Percentiles rank a stretch among this genome's conserved stretches.
These are phyloP conservation scores for Phallus indusiatus DNA, from an alignment of 768 basidiomycete species.

Conservation along the genomic window DNA sequence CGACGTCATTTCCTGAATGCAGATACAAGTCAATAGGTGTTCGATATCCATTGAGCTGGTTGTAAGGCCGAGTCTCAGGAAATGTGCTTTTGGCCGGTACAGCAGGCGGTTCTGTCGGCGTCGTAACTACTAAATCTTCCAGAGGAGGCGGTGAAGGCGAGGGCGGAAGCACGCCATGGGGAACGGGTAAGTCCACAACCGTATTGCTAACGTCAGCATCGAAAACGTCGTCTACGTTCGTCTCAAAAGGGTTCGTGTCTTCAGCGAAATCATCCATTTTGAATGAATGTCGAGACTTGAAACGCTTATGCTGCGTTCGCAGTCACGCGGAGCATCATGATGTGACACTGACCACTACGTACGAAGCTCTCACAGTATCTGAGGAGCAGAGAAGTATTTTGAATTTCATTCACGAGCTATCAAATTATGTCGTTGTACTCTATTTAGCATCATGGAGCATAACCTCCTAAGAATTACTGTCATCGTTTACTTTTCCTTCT, in stretches of 20 bases:
- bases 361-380: no score
- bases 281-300: background rate
- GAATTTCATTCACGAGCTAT: no score
- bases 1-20: constrained; percentile 74
- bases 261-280: constrained; percentile 15
- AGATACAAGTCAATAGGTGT: constrained; percentile 60
- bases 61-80: constrained; percentile 33
- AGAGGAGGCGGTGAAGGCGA: constrained; percentile 3
- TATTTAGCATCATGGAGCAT: background rate
- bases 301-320: background rate
- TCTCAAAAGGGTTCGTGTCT: constrained; percentile 34
- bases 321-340: background rate
- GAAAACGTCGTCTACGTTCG: constrained; percentile 22
- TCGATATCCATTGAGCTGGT: constrained; percentile 36
- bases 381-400: no score
- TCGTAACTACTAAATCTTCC: constrained; percentile 11
- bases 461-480: background rate
- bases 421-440: background rate
- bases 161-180: background rate
- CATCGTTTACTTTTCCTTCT: background rate
- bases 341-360: no score
- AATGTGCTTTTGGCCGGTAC: constrained; percentile 52
- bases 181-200: constrained; percentile 1
- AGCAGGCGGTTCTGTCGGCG: constrained; percentile 29
- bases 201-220: background rate